Percentiles rank a stretch among this genome's conserved stretches.
Conservation (phyloP, 176 grass and related monocot species). For the Raddia guianensis region DNA sequence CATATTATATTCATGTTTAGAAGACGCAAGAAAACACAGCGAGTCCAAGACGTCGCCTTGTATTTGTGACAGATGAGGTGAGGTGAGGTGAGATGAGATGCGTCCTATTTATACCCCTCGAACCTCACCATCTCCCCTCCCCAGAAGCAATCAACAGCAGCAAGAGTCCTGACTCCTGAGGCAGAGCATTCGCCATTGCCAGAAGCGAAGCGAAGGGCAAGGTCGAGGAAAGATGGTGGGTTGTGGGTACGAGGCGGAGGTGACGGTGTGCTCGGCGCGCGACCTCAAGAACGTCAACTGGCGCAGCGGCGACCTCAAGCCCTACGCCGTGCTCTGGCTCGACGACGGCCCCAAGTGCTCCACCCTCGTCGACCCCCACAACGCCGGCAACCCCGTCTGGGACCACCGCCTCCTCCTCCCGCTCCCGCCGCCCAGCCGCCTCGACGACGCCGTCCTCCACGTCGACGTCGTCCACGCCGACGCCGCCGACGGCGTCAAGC, state of each 20-base stretch:
- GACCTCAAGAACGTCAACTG: constrained; percentile 87
- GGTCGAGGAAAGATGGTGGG: constrained; percentile 7
- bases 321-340: constrained; percentile 67
- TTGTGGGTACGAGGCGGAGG: constrained; percentile 60
- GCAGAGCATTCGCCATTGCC: no score
- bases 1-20: no score
- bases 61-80: no score
- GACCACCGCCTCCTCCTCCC: constrained; percentile 60
- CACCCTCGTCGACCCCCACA: constrained; percentile 57
- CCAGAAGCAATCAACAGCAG: no score
- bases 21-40: no score
- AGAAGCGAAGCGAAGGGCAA: no score
- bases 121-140: no score
- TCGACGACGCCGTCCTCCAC: constrained; percentile 58
- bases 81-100: no score
- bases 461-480: constrained; percentile 80
- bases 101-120: no score
- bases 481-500: constrained; percentile 58
- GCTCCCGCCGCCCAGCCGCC: constrained; percentile 28
- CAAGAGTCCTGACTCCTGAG: no score
- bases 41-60: no score
- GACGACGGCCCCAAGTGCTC: constrained; percentile 50
- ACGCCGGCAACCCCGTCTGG: constrained; percentile 51
- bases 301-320: constrained; percentile 63
- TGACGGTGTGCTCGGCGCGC: constrained; percentile 52